These are phyloP conservation scores for Scenedesmus sp. DNA, from an alignment of 163 green algal genomes.

Conservation along the genomic window DNA sequence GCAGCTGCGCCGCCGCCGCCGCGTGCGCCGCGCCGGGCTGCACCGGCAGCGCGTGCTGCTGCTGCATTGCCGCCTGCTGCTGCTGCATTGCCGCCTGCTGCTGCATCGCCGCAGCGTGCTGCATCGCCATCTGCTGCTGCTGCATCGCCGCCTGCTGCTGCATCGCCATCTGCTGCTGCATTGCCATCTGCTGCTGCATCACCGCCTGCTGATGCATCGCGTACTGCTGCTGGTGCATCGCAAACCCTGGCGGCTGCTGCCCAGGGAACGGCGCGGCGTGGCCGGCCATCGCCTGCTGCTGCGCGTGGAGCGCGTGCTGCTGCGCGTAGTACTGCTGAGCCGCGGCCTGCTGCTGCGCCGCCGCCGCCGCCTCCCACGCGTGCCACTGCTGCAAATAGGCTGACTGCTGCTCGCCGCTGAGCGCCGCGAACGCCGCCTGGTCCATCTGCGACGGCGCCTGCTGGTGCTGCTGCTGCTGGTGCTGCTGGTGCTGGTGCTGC, in stretches of 20 bases:
- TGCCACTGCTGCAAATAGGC: slow-evolving; percentile 43
- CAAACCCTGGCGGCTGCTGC: slow-evolving; percentile 32
- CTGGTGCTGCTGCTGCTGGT: slow-evolving; percentile 36
- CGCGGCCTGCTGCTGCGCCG: no score
- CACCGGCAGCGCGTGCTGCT: not conserved
- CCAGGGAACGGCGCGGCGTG: no score
- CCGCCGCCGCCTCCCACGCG: slow-evolving; percentile 43
- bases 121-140: slow-evolving; percentile 38
- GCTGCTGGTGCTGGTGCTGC: slow-evolving; percentile 11
- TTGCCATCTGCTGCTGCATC: not conserved
- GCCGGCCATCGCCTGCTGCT: no score
- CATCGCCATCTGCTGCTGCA: not conserved
- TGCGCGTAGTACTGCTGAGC: slow-evolving; percentile 45
- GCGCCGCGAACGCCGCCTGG: slow-evolving; percentile 24
- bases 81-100: not conserved
- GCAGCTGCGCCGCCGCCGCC: not conserved
- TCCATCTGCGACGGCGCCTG: slow-evolving; percentile 41
- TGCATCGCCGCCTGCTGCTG: not conserved
- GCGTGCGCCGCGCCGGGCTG: not conserved
- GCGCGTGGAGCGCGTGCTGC: no score
- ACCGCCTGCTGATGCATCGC: slow-evolving; percentile 27
- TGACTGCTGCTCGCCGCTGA: slow-evolving; percentile 40
- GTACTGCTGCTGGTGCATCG: slow-evolving; percentile 25
- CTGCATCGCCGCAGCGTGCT: not conserved
- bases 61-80: not conserved